Percentiles rank a stretch among this genome's conserved stretches.
Conservation (phyloP, 495 filamentous ascomycete species). For the Annulohypoxylon bovei region DNA sequence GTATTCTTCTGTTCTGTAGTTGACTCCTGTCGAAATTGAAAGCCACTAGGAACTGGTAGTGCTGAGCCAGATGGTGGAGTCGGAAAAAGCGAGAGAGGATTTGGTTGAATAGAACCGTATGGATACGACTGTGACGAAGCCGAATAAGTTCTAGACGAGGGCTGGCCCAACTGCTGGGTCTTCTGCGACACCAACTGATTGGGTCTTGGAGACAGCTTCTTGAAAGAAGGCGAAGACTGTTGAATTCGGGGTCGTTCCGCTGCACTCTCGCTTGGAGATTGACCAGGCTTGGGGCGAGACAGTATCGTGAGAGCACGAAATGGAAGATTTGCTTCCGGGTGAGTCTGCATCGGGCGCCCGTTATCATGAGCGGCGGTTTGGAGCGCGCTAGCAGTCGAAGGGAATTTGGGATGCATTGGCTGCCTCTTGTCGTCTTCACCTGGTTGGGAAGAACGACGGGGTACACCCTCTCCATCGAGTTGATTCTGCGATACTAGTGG, state of each 20-base stretch:
- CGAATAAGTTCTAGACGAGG: constrained; percentile 21
- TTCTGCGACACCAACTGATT: constrained; percentile 27
- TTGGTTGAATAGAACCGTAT: constrained; percentile 28
- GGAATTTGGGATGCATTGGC: constrained; percentile 16
- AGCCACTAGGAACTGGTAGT: constrained; percentile 32
- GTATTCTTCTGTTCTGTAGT: constrained; percentile 71
- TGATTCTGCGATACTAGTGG: constrained; percentile 32
- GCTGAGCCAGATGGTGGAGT: constrained; percentile 47
- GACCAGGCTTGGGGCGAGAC: constrained; percentile 42
- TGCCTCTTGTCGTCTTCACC: constrained; percentile 27
- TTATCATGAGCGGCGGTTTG: constrained; percentile 43
- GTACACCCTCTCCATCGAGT: constrained; percentile 26
- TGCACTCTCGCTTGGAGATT: constrained; percentile 29
- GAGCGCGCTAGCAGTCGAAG: constrained; percentile 42
- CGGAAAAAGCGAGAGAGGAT: constrained; percentile 48
- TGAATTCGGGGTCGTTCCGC: constrained; percentile 20
- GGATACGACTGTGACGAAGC: constrained; percentile 36
- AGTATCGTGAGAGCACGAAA: constrained; percentile 55
- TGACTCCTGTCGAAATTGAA: constrained; percentile 43
- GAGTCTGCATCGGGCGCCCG: constrained; percentile 46
- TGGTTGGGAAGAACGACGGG: constrained; percentile 19
- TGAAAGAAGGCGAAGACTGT: constrained; percentile 28
- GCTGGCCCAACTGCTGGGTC: constrained; percentile 27
- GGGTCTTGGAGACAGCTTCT: constrained; percentile 36
- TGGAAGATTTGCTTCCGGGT: constrained; percentile 53